Base-by-base conservation (phyloP, 2,329 filamentous ascomycete species). In the Phialophora macrospora region DNA sequence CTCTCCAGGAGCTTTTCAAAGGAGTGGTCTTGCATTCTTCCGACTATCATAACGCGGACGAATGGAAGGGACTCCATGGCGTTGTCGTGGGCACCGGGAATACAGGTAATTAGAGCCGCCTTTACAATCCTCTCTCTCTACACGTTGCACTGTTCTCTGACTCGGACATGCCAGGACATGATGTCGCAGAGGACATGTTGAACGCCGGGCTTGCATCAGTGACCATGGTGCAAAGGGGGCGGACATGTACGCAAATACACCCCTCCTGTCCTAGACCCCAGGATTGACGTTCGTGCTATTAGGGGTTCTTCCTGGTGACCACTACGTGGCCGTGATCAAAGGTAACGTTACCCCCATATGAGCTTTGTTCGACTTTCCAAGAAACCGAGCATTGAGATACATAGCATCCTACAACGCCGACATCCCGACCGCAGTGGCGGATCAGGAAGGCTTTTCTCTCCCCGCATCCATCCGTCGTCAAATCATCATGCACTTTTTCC, bases 171-270 rank as follows among this genome's bases (percentile, higher is more conserved):
- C 11, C 80, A 1, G 72, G 72, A 0, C 80, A 83, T 72, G 81
- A 83, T 70, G 77, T 83, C 26, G 79, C 81, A 2, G 77, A 82
- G 70, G 80, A 83, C 70, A 82, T 82, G 75, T 74, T 77, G 41
- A 74, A 78, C 22, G 77, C 77, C 7, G 77, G 77, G 3, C 68
- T 79, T 58, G 74, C 77, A 38, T 77, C 80, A n/a, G 73, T 80
- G 14, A 83, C 80, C 9, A 80, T 83, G 68, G 71, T 83, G 0
- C 81, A 83, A 68, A 77, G 81, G 28, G 75, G 72, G 54, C 75
- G 73, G 4, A 83, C 81, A 46, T 70, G 73, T 55, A 67, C 69
- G 41, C 24, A 3, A 24, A 14, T 24, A 12, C 55, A 57, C 11
- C n/a, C 32, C 20, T 41, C 9, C 8, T 26, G 14, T 32, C 30